Conservation (phyloP, 1,139 yeast species). For the Sugiyamaella neomexicana region DNA sequence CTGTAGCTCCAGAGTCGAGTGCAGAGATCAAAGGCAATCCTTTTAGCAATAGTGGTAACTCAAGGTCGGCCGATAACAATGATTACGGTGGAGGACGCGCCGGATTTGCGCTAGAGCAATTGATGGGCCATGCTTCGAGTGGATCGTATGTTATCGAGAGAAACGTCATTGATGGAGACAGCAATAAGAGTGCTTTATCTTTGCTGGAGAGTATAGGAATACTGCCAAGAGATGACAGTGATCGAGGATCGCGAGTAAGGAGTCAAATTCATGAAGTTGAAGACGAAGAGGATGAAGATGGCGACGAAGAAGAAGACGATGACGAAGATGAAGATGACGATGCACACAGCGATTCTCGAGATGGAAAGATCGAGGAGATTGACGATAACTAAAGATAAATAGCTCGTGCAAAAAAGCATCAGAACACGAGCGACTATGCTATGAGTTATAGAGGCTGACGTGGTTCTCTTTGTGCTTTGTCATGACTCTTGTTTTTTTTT, state of each 20-base stretch:
- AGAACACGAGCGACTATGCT: neutral
- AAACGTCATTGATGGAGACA: neutral
- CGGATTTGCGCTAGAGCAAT: constrained; percentile 16
- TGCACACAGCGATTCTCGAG: neutral
- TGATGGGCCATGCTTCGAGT: constrained; percentile 18
- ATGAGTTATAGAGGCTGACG: neutral
- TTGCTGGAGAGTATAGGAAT: constrained; percentile 24
- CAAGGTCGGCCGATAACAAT: neutral
- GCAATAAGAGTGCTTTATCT: constrained; percentile 24
- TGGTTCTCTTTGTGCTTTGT: neutral
- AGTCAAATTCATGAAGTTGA: constrained; percentile 19
- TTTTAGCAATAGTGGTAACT: constrained; percentile 19
- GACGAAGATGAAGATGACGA: neutral
- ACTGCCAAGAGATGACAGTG: constrained; percentile 3
- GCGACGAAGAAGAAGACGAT: constrained; percentile 17
- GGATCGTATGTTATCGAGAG: constrained; percentile 22
- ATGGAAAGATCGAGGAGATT: constrained; percentile 5
- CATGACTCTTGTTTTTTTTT: neutral
- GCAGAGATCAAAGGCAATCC: constrained; percentile 32
- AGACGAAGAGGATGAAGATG: constrained; percentile 23
- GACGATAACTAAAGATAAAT: constrained; percentile 2
- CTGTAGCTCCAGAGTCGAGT: constrained; percentile 40
- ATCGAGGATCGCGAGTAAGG: constrained; percentile 13
- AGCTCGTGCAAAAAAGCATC: neutral
- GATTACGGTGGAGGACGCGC: constrained; percentile 1